phyloP scores from a whole-genome alignment of 495 filamentous ascomycete species.

The Hypoxylon trugodes region DNA sequence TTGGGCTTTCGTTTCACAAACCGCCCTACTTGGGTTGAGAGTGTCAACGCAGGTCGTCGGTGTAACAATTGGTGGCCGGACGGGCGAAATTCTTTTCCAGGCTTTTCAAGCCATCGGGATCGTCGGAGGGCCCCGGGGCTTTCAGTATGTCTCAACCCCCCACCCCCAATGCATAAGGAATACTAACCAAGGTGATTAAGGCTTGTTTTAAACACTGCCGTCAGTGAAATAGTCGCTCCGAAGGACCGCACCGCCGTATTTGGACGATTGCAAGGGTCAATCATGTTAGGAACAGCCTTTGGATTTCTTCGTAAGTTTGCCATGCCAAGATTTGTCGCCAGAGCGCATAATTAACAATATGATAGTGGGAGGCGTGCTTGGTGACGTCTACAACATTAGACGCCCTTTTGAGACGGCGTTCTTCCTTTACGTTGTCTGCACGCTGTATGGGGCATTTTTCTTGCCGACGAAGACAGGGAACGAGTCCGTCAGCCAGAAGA shows the following conservation, averaged over 20 bases:
- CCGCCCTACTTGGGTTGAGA: slow-evolving; percentile 60
- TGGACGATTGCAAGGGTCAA: slow-evolving; percentile 61
- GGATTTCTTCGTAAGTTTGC: slow-evolving; percentile 56
- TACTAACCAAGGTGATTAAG: slow-evolving; percentile 28
- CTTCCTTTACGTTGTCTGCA: slow-evolving; percentile 53
- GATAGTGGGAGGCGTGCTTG: slow-evolving; percentile 61
- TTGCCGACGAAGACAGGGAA: slow-evolving; percentile 27
- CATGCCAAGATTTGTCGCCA: neutral
- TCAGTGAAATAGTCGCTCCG: slow-evolving; percentile 58
- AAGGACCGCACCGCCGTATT: slow-evolving; percentile 61
- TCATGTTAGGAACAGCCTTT: slow-evolving; percentile 64
- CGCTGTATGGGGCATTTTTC: slow-evolving; percentile 48
- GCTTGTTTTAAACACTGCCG: slow-evolving; percentile 63
- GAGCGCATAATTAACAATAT: slow-evolving; percentile 1
- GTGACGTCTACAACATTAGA: slow-evolving; percentile 58
- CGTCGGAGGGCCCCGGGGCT: slow-evolving; percentile 64
- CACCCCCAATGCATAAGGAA: neutral
- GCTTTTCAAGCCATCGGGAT: slow-evolving; percentile 62
- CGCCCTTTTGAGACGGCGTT: slow-evolving; percentile 63
- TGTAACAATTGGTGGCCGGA: slow-evolving; percentile 56
- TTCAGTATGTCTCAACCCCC: slow-evolving; percentile 48
- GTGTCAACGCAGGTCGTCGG: slow-evolving; percentile 63
- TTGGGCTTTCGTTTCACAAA: slow-evolving; percentile 59
- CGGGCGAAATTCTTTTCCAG: slow-evolving; percentile 65
- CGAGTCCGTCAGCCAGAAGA: slow-evolving; percentile 36